phyloP scores from a whole-genome alignment of 2,329 filamentous ascomycete genomes.

The Aspergillus versicolor region DNA sequence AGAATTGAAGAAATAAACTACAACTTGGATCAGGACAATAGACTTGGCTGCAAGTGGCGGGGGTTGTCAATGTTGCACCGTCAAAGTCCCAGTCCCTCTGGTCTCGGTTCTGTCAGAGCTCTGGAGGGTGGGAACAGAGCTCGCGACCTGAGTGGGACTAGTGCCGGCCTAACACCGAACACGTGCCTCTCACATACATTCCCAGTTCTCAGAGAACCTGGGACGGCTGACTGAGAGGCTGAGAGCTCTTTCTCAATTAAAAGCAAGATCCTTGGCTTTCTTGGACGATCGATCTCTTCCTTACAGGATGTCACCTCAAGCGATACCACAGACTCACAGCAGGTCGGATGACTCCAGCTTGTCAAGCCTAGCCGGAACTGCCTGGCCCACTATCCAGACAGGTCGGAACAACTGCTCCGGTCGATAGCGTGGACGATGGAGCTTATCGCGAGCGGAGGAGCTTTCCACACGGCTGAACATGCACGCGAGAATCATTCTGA shows the following conservation, averaged over 20 bases:
- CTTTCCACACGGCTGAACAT: background rate
- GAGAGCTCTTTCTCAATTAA: background rate
- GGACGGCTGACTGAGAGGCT: background rate
- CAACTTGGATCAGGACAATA: background rate
- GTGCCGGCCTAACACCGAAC: background rate
- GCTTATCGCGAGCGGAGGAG: background rate
- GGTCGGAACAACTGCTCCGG: too few relatives aligned
- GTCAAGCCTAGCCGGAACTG: too few relatives aligned
- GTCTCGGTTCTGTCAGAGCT: background rate
- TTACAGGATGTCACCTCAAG: background rate
- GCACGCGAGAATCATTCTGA: slow-evolving; percentile 5
- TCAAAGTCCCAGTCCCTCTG: background rate
- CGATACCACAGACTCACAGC: background rate
- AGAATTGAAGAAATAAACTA: background rate
- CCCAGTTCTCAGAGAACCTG: background rate
- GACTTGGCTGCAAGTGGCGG: slow-evolving; percentile 1
- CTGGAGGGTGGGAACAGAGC: background rate
- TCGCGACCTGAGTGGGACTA: slow-evolving; percentile 1
- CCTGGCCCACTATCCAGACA: too few relatives aligned
- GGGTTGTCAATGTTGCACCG: background rate
- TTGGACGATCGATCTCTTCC: background rate
- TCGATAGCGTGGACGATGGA: background rate
- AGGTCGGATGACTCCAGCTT: too few relatives aligned
- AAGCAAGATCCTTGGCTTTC: background rate
- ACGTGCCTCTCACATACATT: background rate